Evolutionary conservation across 768 basidiomycete genomes (phyloP).

Genomic region (Rhodocollybia butyracea): DNA sequence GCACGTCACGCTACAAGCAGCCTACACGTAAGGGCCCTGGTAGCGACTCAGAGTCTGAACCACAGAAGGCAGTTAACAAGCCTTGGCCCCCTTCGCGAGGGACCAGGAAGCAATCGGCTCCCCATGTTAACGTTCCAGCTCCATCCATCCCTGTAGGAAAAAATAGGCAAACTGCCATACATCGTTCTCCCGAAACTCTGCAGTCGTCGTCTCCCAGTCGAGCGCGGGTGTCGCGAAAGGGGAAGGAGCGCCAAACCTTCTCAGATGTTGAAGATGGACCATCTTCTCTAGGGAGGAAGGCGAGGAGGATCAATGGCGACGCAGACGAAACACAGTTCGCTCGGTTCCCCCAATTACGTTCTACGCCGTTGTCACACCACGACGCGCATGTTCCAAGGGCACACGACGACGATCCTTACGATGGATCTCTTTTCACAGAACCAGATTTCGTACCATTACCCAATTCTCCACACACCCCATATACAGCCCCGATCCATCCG

Average conservation of each 20-base stretch:
- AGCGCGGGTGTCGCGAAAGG: neutral
- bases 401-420: neutral
- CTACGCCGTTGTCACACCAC: too few species aligned
- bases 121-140: neutral
- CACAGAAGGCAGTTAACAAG: neutral
- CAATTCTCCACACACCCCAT: too few species aligned
- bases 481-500: neutral
- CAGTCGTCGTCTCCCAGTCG: neutral
- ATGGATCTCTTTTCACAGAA: conserved; percentile 1
- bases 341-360: too few species aligned
- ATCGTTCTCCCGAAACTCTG: neutral
- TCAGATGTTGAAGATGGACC: neutral
- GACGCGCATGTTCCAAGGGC: too few species aligned
- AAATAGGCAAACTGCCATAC: neutral
- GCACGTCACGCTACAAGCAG: neutral
- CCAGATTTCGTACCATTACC: neutral
- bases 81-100: conserved; percentile 3
- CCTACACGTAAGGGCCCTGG: neutral
- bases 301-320: neutral
- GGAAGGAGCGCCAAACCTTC: neutral
- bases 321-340: neutral
- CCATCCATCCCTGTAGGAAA: neutral
- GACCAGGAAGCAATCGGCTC: neutral
- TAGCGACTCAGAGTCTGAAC: conserved; percentile 1
- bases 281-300: neutral